Evolutionary conservation across 108 stramenopile species (phyloP).

Genomic region (Cyclotella atomus): DNA sequence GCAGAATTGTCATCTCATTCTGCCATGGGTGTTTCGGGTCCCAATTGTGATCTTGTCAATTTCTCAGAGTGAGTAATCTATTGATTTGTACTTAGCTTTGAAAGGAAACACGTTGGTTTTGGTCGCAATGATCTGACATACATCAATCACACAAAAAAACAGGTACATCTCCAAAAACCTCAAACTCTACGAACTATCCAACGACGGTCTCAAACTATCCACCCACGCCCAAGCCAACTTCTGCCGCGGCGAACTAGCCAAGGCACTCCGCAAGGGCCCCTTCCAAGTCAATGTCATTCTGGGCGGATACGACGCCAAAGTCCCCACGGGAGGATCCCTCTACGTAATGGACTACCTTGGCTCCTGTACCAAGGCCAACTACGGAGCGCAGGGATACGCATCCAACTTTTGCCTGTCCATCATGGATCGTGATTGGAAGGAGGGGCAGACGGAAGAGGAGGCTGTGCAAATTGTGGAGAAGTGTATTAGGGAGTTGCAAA

Average conservation of each 20-base stretch:
- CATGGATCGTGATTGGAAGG: slow-evolving; percentile 92
- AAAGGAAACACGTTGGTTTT: no score
- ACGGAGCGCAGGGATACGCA: slow-evolving; percentile 92
- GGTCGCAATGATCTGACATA: not conserved
- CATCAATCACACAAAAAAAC: not conserved
- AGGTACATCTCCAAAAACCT: slow-evolving; percentile 94
- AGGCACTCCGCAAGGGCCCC: slow-evolving; percentile 94
- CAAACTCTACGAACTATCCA: slow-evolving; percentile 90
- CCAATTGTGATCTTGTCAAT: slow-evolving; percentile 86
- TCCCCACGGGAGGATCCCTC: slow-evolving; percentile 67
- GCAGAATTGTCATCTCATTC: slow-evolving; percentile 72
- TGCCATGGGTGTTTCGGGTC: slow-evolving; percentile 89
- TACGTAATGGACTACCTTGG: slow-evolving; percentile 96
- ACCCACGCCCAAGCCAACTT: slow-evolving; percentile 95
- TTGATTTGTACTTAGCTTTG: no score
- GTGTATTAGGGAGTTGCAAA: slow-evolving; percentile 92
- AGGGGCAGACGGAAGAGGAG: slow-evolving; percentile 82
- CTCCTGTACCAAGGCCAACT: slow-evolving; percentile 79
- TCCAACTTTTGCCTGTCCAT: slow-evolving; percentile 94
- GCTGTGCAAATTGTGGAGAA: slow-evolving; percentile 84
- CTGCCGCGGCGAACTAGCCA: slow-evolving; percentile 92
- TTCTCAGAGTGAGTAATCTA: slow-evolving; percentile 93
- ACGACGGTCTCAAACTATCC: slow-evolving; percentile 90
- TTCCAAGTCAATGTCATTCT: slow-evolving; percentile 96
- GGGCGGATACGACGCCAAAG: slow-evolving; percentile 86